Evolutionary conservation across 352 stramenopile genomes (phyloP).

Genomic region (Phytophthora lateralis): DNA sequence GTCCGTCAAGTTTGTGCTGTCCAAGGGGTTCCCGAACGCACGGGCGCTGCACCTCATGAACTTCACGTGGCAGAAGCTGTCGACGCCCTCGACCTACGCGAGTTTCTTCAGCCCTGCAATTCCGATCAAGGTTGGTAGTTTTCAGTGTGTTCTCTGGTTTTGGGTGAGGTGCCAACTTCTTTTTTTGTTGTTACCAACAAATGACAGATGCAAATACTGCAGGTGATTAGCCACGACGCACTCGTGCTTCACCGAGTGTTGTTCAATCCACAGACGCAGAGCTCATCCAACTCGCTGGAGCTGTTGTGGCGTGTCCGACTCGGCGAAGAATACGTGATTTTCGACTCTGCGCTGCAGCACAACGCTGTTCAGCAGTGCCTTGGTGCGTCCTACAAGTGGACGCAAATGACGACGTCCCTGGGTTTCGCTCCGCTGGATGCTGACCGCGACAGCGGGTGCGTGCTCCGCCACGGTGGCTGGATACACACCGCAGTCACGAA

Average conservation of each 20-base stretch:
- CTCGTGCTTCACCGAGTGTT: constrained; percentile 61
- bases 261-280: constrained; percentile 60
- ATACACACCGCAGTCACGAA: constrained; percentile 46
- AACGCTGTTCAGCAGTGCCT: constrained; percentile 61
- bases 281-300: constrained; percentile 58
- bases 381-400: constrained; percentile 56
- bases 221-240: constrained; percentile 56
- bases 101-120: constrained; percentile 47
- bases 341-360: constrained; percentile 54
- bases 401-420: constrained; percentile 51
- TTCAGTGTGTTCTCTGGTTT: not conserved
- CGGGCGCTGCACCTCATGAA: constrained; percentile 41
- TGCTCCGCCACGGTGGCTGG: constrained; percentile 59
- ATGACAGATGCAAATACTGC: constrained; percentile 49
- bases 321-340: constrained; percentile 58
- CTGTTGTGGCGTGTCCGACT: constrained; percentile 56
- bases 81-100: constrained; percentile 36
- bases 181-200: not conserved
- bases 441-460: constrained; percentile 33
- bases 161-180: not conserved
- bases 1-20: constrained; percentile 52
- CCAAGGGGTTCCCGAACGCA: constrained; percentile 48
- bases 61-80: constrained; percentile 44
- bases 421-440: constrained; percentile 41
- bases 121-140: constrained; percentile 33